phyloP scores from a whole-genome alignment of 179 eudicot genomes.

The Spergularia azorica region DNA sequence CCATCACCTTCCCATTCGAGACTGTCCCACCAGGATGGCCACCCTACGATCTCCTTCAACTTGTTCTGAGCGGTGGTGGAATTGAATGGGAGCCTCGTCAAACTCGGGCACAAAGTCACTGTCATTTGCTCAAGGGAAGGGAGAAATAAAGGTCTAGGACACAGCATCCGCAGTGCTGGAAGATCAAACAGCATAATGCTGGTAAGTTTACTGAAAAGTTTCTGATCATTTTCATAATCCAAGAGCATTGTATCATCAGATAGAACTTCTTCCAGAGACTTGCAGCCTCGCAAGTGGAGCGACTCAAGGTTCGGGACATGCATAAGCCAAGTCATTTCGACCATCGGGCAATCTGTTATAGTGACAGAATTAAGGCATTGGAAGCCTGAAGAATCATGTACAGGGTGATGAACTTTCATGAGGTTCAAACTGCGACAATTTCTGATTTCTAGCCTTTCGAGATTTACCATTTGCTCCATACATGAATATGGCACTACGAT shows the following conservation, averaged over 20 bases:
- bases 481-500: slow-evolving; percentile 13
- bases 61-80: slow-evolving; percentile 9
- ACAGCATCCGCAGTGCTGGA: slow-evolving; percentile 16
- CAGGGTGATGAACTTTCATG: slow-evolving; percentile 4
- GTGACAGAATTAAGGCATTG: slow-evolving; percentile 22
- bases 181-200: slow-evolving; percentile 27
- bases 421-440: slow-evolving; percentile 15
- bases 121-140: slow-evolving; percentile 22
- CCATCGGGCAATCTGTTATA: slow-evolving; percentile 23
- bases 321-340: slow-evolving; percentile 30
- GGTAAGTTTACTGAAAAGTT: slow-evolving; percentile 14
- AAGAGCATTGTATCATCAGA: slow-evolving; percentile 12
- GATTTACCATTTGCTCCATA: slow-evolving; percentile 24
- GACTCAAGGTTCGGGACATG: slow-evolving; percentile 23
- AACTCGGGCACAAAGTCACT: slow-evolving; percentile 27
- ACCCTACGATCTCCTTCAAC: slow-evolving; percentile 24
- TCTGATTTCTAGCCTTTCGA: slow-evolving; percentile 27
- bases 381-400: slow-evolving; percentile 13
- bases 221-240: slow-evolving; percentile 17
- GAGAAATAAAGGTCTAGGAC: slow-evolving; percentile 25
- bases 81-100: slow-evolving; percentile 21
- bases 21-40: slow-evolving; percentile 30
- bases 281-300: slow-evolving; percentile 28
- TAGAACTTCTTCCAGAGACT: slow-evolving; percentile 20
- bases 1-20: slow-evolving; percentile 26